Conservation (phyloP, 306 rosid genomes). For the Sophora flavescens region DNA sequence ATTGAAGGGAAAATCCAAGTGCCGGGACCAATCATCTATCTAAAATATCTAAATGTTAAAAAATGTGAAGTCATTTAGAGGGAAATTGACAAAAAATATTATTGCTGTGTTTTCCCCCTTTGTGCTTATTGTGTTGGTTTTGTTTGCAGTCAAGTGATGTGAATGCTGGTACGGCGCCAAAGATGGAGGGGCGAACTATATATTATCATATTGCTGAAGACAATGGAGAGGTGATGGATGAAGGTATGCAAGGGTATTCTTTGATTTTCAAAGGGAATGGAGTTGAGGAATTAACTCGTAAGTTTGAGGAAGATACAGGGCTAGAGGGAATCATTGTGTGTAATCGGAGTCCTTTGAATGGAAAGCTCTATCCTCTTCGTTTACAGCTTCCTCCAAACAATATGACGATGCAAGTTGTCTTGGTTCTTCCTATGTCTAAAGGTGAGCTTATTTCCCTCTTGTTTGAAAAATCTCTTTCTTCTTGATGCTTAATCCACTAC, state of each 20-base stretch:
- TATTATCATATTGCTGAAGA: slow-evolving; percentile 87
- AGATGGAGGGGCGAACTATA: slow-evolving; percentile 75
- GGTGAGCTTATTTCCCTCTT: slow-evolving; percentile 53
- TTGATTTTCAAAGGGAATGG: slow-evolving; percentile 79
- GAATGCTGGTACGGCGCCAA: slow-evolving; percentile 53
- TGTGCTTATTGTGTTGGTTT: slow-evolving; percentile 11
- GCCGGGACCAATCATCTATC: neutral
- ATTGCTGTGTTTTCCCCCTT: neutral
- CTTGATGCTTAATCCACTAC: slow-evolving; percentile 5
- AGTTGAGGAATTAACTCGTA: slow-evolving; percentile 75
- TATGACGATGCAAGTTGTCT: slow-evolving; percentile 74
- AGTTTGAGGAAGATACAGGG: slow-evolving; percentile 84
- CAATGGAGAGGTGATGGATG: slow-evolving; percentile 78
- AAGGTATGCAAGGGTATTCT: slow-evolving; percentile 57
- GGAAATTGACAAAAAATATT: neutral
- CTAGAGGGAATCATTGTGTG: slow-evolving; percentile 78
- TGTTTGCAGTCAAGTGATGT: slow-evolving; percentile 66
- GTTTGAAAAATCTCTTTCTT: neutral
- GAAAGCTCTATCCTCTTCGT: slow-evolving; percentile 82
- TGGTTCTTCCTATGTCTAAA: slow-evolving; percentile 67
- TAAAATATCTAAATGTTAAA: neutral
- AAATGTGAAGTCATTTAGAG: neutral
- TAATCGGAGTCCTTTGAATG: slow-evolving; percentile 76
- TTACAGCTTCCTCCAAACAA: slow-evolving; percentile 97
- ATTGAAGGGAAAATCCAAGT: neutral